These are phyloP conservation scores for Sambucus nigra DNA, from an alignment of 129 eudicot species.

Conservation along the genomic window DNA sequence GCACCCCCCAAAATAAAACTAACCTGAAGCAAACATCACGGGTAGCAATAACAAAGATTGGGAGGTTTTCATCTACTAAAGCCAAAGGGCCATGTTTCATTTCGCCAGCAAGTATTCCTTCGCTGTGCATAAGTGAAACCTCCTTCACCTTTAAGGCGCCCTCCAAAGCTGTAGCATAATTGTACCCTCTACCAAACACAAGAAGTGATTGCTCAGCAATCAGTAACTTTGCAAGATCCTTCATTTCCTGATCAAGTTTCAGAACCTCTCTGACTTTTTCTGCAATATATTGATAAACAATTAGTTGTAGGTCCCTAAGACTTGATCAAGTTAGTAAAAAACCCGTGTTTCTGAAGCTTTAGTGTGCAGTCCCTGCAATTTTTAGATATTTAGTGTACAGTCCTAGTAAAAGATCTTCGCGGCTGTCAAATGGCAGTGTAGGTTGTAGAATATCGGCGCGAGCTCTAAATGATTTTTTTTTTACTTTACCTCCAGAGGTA, in stretches of 20 bases:
- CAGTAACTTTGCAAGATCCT: conserved; percentile 69
- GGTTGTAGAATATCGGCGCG: too few relatives aligned
- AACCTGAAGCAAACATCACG: conserved; percentile 92
- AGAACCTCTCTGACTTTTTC: conserved; percentile 70
- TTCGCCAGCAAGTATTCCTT: conserved; percentile 98
- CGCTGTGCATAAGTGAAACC: conserved; percentile 96
- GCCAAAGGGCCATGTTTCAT: conserved; percentile 99
- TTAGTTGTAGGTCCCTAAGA: too few relatives aligned
- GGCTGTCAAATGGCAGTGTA: too few relatives aligned
- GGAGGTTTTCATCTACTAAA: conserved; percentile 87
- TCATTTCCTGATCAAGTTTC: conserved; percentile 89
- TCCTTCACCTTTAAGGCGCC: conserved; percentile 98
- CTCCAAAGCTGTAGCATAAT: conserved; percentile 94
- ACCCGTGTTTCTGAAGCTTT: too few relatives aligned
- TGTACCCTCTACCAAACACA: conserved; percentile 96
- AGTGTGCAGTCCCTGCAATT: too few relatives aligned
- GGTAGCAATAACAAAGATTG: conserved; percentile 88
- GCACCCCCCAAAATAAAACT: neutral
- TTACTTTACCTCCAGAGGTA: too few relatives aligned
- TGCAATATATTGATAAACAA: conserved; percentile 18
- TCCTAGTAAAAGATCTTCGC: too few relatives aligned
- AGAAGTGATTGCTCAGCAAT: conserved; percentile 92
- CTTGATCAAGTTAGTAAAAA: too few relatives aligned
- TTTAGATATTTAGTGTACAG: too few relatives aligned
- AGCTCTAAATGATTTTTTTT: too few relatives aligned